Evolutionary conservation across 2,329 filamentous ascomycete genomes (phyloP).

Genomic region (Curvularia lunata): DNA sequence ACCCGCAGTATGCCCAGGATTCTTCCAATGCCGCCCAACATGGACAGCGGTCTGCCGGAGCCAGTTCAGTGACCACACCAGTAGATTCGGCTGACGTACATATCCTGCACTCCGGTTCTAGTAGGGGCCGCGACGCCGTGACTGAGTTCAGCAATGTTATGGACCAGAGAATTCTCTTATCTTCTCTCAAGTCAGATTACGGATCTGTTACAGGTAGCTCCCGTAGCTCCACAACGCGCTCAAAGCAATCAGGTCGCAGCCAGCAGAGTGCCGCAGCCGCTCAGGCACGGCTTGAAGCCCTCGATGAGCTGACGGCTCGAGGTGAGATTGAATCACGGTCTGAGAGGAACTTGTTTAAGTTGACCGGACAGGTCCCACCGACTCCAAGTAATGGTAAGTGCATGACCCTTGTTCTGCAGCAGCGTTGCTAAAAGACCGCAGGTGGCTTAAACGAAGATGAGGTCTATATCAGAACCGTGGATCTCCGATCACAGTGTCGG

Average conservation of each 20-base stretch:
- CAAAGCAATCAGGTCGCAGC: slow-evolving; percentile 33
- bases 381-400: slow-evolving; percentile 30
- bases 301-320: slow-evolving; percentile 46
- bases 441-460: slow-evolving; percentile 17
- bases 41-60: slow-evolving; percentile 9
- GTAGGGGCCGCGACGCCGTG: slow-evolving; percentile 26
- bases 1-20: slow-evolving; percentile 5
- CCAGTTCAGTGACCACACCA: slow-evolving; percentile 22
- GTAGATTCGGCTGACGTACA: slow-evolving; percentile 16
- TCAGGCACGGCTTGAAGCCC: slow-evolving; percentile 24
- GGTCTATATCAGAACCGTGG: slow-evolving; percentile 28
- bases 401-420: not conserved
- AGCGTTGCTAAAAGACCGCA: slow-evolving; percentile 2
- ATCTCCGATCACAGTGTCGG: slow-evolving; percentile 30
- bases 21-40: slow-evolving; percentile 15
- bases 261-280: slow-evolving; percentile 19
- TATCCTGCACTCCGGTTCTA: slow-evolving; percentile 24
- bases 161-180: slow-evolving; percentile 26
- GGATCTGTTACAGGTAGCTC: slow-evolving; percentile 23
- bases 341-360: slow-evolving; percentile 46
- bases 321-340: slow-evolving; percentile 50
- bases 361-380: slow-evolving; percentile 39
- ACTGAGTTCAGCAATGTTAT: slow-evolving; percentile 37
- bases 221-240: slow-evolving; percentile 29
- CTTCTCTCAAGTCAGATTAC: slow-evolving; percentile 31